A percentile compares a stretch with the other conserved stretches of the same genome.
phyloP scores from a whole-genome alignment of 2,329 filamentous ascomycete species.

The Alternaria sp. region DNA sequence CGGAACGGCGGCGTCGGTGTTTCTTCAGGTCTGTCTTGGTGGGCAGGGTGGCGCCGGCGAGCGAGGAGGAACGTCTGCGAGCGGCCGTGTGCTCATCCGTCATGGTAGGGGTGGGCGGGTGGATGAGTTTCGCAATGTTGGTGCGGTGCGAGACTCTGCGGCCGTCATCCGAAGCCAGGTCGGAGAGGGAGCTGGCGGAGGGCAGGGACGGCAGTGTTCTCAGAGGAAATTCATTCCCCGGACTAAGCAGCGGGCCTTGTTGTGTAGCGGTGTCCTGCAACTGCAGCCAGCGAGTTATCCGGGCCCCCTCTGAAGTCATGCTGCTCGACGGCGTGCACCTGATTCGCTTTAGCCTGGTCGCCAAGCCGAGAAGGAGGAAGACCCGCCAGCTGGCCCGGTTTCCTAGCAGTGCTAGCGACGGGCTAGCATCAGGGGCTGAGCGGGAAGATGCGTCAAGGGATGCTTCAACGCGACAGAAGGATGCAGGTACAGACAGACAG shows the following conservation, averaged over 20 bases:
- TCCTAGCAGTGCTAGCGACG: conserved; percentile 4
- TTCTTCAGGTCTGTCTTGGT: conserved; percentile 31
- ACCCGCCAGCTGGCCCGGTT: conserved; percentile 4
- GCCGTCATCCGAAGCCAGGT: conserved; percentile 28
- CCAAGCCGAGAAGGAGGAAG: conserved; percentile 5
- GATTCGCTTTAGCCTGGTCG: conserved; percentile 20
- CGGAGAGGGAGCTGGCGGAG: conserved; percentile 35
- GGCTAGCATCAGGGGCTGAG: conserved; percentile 26
- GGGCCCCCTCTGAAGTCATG: conserved; percentile 28
- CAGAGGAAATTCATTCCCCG: conserved; percentile 47
- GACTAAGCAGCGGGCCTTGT: conserved; percentile 37
- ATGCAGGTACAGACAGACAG: conserved; percentile 19
- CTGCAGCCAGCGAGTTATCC: conserved; percentile 42
- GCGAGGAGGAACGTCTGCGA: conserved; percentile 44
- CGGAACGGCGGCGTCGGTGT: conserved; percentile 36
- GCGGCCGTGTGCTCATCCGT: conserved; percentile 38
- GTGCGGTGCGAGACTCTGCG: conserved; percentile 15
- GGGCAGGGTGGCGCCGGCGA: conserved; percentile 36
- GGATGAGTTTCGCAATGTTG: conserved; percentile 36
- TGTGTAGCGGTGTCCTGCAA: conserved; percentile 32
- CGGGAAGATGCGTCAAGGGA: conserved; percentile 20
- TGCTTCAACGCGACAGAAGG: conserved; percentile 16
- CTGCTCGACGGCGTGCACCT: conserved; percentile 20
- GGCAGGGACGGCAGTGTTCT: conserved; percentile 44
- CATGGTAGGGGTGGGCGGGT: conserved; percentile 41